phyloP scores from a whole-genome alignment of 208 protist species.

The Trypanosoma melophagium region DNA sequence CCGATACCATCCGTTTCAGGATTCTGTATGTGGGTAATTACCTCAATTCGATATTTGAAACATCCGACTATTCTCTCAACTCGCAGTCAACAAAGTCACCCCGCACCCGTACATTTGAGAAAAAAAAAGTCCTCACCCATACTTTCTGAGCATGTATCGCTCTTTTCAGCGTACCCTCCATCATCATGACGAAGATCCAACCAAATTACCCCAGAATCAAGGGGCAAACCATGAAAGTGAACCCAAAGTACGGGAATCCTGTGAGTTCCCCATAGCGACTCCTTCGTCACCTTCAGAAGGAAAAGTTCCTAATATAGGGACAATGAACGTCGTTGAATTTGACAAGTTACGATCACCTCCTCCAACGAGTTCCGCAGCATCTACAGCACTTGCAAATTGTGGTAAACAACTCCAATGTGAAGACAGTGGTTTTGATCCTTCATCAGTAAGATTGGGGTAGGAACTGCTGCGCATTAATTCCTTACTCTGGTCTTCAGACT shows the following conservation, averaged over 20 bases:
- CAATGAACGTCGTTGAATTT: neutral
- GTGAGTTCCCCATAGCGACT: conserved; percentile 4
- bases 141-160: neutral
- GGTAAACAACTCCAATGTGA: neutral
- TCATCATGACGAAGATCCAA: neutral
- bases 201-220: neutral
- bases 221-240: conserved; percentile 14
- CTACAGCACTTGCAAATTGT: conserved; percentile 12
- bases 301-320: conserved; percentile 12
- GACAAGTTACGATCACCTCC: conserved; percentile 3
- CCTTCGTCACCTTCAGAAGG: neutral
- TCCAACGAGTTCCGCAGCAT: conserved; percentile 7
- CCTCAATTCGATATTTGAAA: no score
- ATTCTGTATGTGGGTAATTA: no score
- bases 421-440: neutral
- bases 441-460: neutral
- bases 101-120: no score
- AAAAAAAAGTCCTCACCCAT: neutral
- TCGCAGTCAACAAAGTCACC: no score
- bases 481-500: no score
- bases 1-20: no score
- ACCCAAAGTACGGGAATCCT: conserved; percentile 12
- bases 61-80: no score
- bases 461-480: no score
- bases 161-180: neutral